Evolutionary conservation across 176 grass and related monocot species (phyloP).

Genomic region (Urochloa ruziziensis): DNA sequence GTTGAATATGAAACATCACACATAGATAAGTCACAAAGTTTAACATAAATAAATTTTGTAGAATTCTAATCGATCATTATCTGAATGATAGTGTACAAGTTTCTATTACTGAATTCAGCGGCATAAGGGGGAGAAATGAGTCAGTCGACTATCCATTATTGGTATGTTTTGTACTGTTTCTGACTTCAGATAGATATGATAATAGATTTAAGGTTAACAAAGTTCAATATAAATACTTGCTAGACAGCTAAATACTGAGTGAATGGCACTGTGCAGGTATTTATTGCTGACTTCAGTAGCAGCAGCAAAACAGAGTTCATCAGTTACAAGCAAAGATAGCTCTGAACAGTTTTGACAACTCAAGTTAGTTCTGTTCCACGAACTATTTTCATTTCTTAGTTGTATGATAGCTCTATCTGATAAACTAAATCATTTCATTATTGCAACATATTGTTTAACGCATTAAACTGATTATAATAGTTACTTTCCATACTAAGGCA

Average conservation of each 20-base stretch:
- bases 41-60: background rate
- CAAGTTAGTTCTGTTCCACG: background rate
- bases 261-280: background rate
- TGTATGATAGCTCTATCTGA: background rate
- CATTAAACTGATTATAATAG: background rate
- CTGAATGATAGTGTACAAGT: background rate
- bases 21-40: background rate
- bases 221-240: background rate
- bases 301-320: background rate
- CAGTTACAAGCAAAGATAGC: background rate
- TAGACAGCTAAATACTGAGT: background rate
- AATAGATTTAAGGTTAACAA: background rate
- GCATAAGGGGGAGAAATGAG: no score
- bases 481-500: background rate
- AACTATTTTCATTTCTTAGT: background rate
- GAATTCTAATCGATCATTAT: no score
- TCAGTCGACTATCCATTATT: background rate
- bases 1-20: background rate
- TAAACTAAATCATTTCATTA: background rate
- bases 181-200: background rate
- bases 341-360: background rate
- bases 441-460: background rate
- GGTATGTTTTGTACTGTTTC: background rate
- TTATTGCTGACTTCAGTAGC: background rate
- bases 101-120: background rate